phyloP scores from a whole-genome alignment of 2,329 filamentous ascomycete species.

The Colletotrichum gigasporum region DNA sequence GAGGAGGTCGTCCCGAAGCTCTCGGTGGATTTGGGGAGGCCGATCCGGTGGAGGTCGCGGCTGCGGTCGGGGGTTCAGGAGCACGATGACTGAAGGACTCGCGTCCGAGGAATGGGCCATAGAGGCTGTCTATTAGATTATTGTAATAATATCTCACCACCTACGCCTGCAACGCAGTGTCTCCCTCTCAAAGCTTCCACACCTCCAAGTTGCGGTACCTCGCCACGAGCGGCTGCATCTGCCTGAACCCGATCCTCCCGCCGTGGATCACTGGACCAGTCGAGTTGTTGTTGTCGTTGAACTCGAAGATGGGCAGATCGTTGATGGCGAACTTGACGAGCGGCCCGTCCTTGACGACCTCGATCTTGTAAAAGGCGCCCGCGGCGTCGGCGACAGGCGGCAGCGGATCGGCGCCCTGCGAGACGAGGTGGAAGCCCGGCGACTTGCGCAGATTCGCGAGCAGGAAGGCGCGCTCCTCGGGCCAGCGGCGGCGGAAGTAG shows the following conservation, averaged over 20 bases:
- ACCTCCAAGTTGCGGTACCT: constrained; percentile 43
- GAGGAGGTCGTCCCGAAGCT: background rate
- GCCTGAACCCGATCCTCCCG: constrained; percentile 41
- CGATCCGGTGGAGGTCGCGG: constrained; percentile 1
- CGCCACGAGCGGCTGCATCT: constrained; percentile 42
- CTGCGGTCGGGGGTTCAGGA: constrained; percentile 4
- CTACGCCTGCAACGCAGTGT: too few species aligned
- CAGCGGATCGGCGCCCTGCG: constrained; percentile 40
- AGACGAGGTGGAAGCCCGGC: constrained; percentile 41
- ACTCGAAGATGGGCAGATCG: constrained; percentile 39
- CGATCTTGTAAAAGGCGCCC: constrained; percentile 41
- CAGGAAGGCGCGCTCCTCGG: constrained; percentile 41
- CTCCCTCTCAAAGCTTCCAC: constrained; percentile 36
- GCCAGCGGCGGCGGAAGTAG: constrained; percentile 36
- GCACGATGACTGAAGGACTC: constrained; percentile 8
- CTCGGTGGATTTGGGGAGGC: background rate
- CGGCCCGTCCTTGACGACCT: constrained; percentile 42
- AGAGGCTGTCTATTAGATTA: background rate
- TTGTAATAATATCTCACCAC: background rate
- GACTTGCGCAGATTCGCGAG: constrained; percentile 42
- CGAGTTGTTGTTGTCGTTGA: constrained; percentile 37
- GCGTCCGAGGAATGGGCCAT: too few species aligned
- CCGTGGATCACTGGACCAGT: constrained; percentile 38
- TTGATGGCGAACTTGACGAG: constrained; percentile 41
- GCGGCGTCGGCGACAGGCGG: constrained; percentile 39